Percentiles rank a stretch among this genome's conserved stretches.
These are phyloP conservation scores for Plasmodium cynomolgi DNA, from an alignment of 169 alveolate genomes.

Conservation along the genomic window DNA sequence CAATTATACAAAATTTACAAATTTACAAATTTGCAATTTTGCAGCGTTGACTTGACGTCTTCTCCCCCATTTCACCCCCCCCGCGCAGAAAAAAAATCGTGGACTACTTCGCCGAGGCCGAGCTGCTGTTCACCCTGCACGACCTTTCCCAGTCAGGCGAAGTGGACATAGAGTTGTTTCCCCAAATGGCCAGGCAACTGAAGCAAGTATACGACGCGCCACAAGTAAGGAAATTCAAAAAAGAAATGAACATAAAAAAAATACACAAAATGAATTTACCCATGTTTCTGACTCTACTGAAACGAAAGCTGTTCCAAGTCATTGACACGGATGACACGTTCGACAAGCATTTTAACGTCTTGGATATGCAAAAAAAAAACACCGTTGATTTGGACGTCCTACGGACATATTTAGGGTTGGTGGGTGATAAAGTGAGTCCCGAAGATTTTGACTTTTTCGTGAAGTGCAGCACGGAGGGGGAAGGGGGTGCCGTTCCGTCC, in stretches of 20 bases:
- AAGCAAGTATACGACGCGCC: slow-evolving; percentile 40
- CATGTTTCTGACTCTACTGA: slow-evolving; percentile 48
- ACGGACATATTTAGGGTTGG: slow-evolving; percentile 4
- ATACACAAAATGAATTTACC: slow-evolving; percentile 41
- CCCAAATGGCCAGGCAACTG: slow-evolving; percentile 64
- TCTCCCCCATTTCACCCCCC: not conserved
- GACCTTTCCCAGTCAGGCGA: slow-evolving; percentile 27
- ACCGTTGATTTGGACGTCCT: slow-evolving; percentile 5
- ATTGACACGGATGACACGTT: slow-evolving; percentile 12
- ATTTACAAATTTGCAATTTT: not conserved
- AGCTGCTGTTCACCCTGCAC: slow-evolving; percentile 19
- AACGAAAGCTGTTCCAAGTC: slow-evolving; percentile 22
- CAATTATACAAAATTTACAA: not conserved
- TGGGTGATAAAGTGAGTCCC: slow-evolving; percentile 47
- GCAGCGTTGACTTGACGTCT: not conserved
- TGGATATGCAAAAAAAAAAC: slow-evolving; percentile 50
- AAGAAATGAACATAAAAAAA: slow-evolving; percentile 50
- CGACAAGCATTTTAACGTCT: slow-evolving; percentile 19
- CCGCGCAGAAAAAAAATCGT: slow-evolving; percentile 29
- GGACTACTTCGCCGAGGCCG: slow-evolving; percentile 48
- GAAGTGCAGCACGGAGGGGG: not conserved
- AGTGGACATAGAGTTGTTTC: slow-evolving; percentile 23
- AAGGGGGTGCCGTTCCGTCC: not conserved
- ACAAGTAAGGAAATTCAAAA: slow-evolving; percentile 23
- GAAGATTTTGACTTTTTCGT: slow-evolving; percentile 45